Evolutionary conservation across 2,329 filamentous ascomycete species (phyloP), one percentile per base, ranked within the genome.

Genomic region (Fusarium sp.): DNA sequence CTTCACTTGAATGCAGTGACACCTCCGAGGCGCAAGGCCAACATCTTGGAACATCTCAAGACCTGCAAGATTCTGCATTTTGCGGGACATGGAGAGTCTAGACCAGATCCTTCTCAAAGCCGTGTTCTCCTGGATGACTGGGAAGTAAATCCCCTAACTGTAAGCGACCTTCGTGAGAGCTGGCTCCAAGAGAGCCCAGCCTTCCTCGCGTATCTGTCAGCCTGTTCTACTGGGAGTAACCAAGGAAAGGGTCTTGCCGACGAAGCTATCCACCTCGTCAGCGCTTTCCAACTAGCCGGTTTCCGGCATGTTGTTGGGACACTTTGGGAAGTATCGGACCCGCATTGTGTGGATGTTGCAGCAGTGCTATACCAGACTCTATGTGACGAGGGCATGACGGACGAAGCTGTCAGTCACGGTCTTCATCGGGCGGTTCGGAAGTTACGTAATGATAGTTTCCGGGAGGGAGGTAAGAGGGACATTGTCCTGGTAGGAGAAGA

Each of bases 231-330:
- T 7, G 43, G 43, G 0, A 18, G 13, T 0, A 46, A 46, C 5
- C 5, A 7, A 4, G 23, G 6, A 11, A 0, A 4, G 0, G 9
- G 16, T 4, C 23, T 46, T 5, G 0, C 10, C 1, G 43, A 46
- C 0, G 23, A 46, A 0, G 43, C 20, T 3, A 25, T 27, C 16
- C 21, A 46, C 7, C 13, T 42, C 0, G 8, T 42, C 0, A 42
- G 40, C 10, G 40, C 40, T 13, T 42, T 16, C 0, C 40, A 42
- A 10, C 3, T 42, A 5, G 40, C 40, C 14, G 20, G 40, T 2
- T 42, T 42, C 1, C 18, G 34, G 1, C 34, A 37, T n/a, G 34
- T 37, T 12, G 5, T 37, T 0, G 34, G 34, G 0, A 42, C 40
- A 0, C 20, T 21, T 0, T 42, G 40, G 40, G 40, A 42, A 6